These are phyloP conservation scores for Agaricus bisporus DNA, from an alignment of 768 basidiomycete genomes.

Conservation along the genomic window DNA sequence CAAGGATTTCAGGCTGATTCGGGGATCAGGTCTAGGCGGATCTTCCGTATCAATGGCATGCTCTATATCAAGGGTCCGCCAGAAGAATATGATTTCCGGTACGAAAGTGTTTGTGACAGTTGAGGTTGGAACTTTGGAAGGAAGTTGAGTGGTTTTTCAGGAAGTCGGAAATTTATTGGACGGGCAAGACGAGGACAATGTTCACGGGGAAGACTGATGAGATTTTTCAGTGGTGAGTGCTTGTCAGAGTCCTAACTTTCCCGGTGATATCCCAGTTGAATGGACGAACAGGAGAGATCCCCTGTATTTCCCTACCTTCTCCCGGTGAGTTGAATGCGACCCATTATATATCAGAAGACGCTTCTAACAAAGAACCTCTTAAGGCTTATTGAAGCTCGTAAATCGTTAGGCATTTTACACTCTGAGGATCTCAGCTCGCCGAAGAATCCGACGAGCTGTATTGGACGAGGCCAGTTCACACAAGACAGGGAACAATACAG, in stretches of 20 bases:
- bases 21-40: constrained; percentile 21
- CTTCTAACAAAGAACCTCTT: not conserved
- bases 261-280: constrained; percentile 31
- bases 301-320: constrained; percentile 53
- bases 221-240: too few species aligned
- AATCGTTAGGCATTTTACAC: constrained; percentile 46
- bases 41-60: constrained; percentile 34
- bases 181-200: not conserved
- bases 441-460: constrained; percentile 31
- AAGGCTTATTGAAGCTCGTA: constrained; percentile 46
- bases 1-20: constrained; percentile 26
- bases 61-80: constrained; percentile 20
- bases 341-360: constrained; percentile 18
- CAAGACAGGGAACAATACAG: constrained; percentile 39
- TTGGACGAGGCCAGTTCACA: constrained; percentile 1
- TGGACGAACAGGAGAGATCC: constrained; percentile 40
- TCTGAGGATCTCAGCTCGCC: constrained; percentile 58
- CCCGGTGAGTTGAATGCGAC: constrained; percentile 26
- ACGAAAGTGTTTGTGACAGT: constrained; percentile 48
- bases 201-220: constrained; percentile 28
- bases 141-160: constrained; percentile 55
- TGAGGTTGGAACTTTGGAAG: constrained; percentile 61
- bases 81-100: constrained; percentile 20
- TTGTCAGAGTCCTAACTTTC: not conserved
- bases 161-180: constrained; percentile 55